A percentile compares a stretch with the other conserved stretches of the same genome.
These are phyloP conservation scores for Ophiostoma australiae DNA, from an alignment of 2,329 filamentous ascomycete species.

Conservation along the genomic window DNA sequence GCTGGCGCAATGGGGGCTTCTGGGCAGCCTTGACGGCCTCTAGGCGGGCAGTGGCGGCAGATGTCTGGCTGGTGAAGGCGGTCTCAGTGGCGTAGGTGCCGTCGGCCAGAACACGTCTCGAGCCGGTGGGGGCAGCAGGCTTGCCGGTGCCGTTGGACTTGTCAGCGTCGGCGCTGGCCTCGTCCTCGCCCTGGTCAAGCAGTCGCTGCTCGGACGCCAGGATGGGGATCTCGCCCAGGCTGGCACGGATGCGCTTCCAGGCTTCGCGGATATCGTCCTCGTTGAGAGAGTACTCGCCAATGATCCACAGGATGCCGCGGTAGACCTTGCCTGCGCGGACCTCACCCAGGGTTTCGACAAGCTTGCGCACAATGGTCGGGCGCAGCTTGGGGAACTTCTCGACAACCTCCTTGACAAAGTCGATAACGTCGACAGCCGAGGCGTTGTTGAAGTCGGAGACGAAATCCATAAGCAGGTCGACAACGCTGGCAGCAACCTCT, in stretches of 20 bases:
- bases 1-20: constrained; percentile 88
- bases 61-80: constrained; percentile 84
- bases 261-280: constrained; percentile 91
- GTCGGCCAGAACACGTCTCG: constrained; percentile 86
- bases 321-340: constrained; percentile 97
- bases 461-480: constrained; percentile 97
- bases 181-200: constrained; percentile 75
- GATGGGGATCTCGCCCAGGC: constrained; percentile 94
- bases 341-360: constrained; percentile 86
- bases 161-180: constrained; percentile 53
- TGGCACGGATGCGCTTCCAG: constrained; percentile 92
- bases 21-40: constrained; percentile 96
- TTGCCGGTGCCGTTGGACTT: constrained; percentile 80
- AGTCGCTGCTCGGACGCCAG: constrained; percentile 89
- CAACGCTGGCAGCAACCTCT: constrained; percentile 92
- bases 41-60: constrained; percentile 76
- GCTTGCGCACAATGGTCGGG: constrained; percentile 76
- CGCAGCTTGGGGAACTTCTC: constrained; percentile 94
- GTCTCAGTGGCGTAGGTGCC: constrained; percentile 97
- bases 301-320: constrained; percentile 92
- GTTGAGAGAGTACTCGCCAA: constrained; percentile 93
- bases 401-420: constrained; percentile 97
- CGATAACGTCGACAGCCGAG: constrained; percentile 94
- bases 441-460: constrained; percentile 97
- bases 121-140: constrained; percentile 69